These are phyloP conservation scores for Cercospora canescens DNA, from an alignment of 2,329 filamentous ascomycete species.

Conservation along the genomic window DNA sequence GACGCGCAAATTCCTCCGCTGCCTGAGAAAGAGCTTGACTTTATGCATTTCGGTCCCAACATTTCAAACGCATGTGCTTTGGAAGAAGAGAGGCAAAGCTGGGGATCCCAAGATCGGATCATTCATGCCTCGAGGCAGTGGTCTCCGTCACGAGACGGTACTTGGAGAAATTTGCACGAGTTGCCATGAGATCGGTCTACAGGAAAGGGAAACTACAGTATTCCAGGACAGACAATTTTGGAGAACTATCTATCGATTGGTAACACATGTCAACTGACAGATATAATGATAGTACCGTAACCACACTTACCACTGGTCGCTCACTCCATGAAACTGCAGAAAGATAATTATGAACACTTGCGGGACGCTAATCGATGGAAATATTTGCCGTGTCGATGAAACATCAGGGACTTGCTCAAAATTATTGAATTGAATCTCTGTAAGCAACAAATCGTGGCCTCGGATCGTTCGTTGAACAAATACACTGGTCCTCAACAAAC, in stretches of 20 bases:
- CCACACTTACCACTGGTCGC: no score
- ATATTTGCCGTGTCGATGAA: no score
- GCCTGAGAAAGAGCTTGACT: neutral
- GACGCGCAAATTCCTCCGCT: neutral
- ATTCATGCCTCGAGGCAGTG: conserved; percentile 11
- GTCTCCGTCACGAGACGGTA: neutral
- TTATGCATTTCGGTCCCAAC: neutral
- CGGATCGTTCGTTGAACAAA: no score
- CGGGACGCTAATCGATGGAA: no score
- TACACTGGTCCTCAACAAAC: no score
- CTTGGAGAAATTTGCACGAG: neutral
- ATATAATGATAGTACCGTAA: neutral
- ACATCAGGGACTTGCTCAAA: no score
- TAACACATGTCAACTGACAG: neutral
- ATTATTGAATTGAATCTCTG: no score
- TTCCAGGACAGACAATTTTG: neutral
- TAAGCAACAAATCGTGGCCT: no score
- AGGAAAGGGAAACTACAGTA: neutral
- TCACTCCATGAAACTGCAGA: no score
- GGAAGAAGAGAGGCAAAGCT: conserved; percentile 12
- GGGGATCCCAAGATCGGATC: conserved; percentile 19
- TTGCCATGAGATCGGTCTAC: neutral
- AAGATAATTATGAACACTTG: no score
- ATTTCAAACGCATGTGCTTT: neutral
- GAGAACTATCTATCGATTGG: neutral